These are phyloP conservation scores for Auxenochlorella pyrenoidosa DNA, from an alignment of 139 green algal species.

Conservation along the genomic window DNA sequence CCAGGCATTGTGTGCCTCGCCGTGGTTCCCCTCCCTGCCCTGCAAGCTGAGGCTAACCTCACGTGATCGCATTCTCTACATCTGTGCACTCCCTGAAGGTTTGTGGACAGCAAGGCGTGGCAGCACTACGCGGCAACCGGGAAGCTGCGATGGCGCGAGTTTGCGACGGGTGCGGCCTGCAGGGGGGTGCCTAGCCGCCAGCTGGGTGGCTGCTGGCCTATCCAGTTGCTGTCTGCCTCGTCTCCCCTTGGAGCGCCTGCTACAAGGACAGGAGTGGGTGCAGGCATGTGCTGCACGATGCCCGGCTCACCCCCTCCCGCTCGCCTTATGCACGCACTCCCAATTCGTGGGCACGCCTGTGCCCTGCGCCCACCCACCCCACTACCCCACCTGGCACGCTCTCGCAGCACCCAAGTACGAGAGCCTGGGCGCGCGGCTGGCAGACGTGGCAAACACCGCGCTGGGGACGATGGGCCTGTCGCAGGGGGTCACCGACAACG, in stretches of 20 bases:
- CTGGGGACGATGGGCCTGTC: constrained; percentile 34
- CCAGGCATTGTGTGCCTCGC: not conserved
- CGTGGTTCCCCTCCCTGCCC: no score
- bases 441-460: constrained; percentile 11
- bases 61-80: not conserved
- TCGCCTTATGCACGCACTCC: no score
- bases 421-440: constrained; percentile 27
- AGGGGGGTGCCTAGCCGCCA: not conserved
- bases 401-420: constrained; percentile 16
- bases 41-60: not conserved
- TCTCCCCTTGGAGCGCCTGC: no score
- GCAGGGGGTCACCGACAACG: constrained; percentile 80
- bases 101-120: constrained; percentile 48
- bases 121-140: constrained; percentile 52
- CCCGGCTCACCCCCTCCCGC: no score
- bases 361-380: not conserved
- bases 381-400: not conserved
- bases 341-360: no score
- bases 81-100: not conserved
- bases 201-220: not conserved
- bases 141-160: constrained; percentile 70
- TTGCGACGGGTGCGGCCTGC: constrained; percentile 50
- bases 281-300: no score
- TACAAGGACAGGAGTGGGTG: no score
- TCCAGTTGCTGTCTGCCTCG: not conserved